These are phyloP conservation scores for Panaeolus papilionaceus DNA, from an alignment of 768 basidiomycete genomes.

Conservation along the genomic window DNA sequence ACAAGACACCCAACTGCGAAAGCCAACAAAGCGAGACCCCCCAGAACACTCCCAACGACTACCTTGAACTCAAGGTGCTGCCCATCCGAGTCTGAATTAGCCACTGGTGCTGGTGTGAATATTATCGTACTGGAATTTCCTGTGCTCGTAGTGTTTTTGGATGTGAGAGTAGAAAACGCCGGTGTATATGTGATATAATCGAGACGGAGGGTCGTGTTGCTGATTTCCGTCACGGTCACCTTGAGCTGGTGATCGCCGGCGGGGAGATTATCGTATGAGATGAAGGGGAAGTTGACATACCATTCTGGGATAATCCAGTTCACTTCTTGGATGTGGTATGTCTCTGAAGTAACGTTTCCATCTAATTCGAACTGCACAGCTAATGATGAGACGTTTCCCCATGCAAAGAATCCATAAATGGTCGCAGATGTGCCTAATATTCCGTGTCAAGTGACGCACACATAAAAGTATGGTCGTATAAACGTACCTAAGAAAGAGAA, in stretches of 20 bases:
- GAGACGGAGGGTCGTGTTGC: background rate
- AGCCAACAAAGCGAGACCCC: background rate
- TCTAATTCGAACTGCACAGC: background rate
- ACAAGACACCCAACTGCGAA: background rate
- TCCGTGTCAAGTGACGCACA: background rate
- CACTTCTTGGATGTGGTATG: background rate
- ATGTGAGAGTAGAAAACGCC: background rate
- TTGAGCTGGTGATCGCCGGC: background rate
- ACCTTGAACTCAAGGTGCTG: background rate
- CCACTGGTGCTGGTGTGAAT: background rate
- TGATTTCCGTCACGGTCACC: background rate
- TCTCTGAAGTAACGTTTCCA: background rate
- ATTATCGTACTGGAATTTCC: background rate
- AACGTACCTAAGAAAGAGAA: background rate
- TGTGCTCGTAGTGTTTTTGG: background rate
- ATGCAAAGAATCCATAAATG: background rate
- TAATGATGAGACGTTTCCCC: background rate
- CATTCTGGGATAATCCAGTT: background rate
- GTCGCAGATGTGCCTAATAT: background rate
- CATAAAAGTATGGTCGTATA: background rate
- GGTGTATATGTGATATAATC: background rate
- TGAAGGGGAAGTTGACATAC: background rate
- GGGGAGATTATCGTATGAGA: background rate
- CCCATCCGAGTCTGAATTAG: background rate
- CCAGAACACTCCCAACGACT: background rate